phyloP scores from a whole-genome alignment of 768 basidiomycete genomes.

The Pisolithus marmoratus region DNA sequence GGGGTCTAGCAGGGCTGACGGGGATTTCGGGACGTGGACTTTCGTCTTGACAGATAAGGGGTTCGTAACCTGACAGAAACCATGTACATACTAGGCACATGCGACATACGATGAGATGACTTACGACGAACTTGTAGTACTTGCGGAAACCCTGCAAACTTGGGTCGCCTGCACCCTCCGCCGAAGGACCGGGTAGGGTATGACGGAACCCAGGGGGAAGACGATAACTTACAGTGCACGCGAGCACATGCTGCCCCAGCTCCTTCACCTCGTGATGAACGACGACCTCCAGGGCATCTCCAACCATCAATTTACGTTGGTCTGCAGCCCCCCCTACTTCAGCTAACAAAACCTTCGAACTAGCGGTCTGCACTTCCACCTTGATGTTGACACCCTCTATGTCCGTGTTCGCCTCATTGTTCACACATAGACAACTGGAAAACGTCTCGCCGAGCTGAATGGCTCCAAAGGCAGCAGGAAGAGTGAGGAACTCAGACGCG shows the following conservation, averaged over 20 bases:
- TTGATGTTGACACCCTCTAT: conserved; percentile 61
- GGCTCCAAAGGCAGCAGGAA: conserved; percentile 79
- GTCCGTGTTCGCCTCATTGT: conserved; percentile 64
- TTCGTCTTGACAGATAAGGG: conserved; percentile 95
- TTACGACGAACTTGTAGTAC: conserved; percentile 87
- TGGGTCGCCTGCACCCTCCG: conserved; percentile 49
- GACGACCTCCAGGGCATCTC: conserved; percentile 59
- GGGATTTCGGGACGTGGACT: conserved; percentile 71
- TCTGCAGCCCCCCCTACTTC: conserved; percentile 56
- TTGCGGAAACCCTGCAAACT: conserved; percentile 70
- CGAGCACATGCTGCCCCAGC: conserved; percentile 84
- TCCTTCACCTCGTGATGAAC: conserved; percentile 92
- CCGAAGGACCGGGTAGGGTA: conserved; percentile 35
- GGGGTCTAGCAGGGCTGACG: conserved; percentile 60
- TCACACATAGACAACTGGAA: conserved; percentile 72
- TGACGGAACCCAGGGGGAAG: conserved; percentile 54
- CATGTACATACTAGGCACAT: not conserved
- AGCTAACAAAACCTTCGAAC: conserved; percentile 53
- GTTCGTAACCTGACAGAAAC: conserved; percentile 67
- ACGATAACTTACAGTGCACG: conserved; percentile 80
- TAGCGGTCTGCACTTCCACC: conserved; percentile 83
- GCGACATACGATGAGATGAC: conserved; percentile 21
- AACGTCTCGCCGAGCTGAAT: conserved; percentile 91
- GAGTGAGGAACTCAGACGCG: conserved; percentile 70
- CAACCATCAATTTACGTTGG: conserved; percentile 36